phyloP scores from a whole-genome alignment of 2,329 filamentous ascomycete species.

The Trichoderma sp. region DNA sequence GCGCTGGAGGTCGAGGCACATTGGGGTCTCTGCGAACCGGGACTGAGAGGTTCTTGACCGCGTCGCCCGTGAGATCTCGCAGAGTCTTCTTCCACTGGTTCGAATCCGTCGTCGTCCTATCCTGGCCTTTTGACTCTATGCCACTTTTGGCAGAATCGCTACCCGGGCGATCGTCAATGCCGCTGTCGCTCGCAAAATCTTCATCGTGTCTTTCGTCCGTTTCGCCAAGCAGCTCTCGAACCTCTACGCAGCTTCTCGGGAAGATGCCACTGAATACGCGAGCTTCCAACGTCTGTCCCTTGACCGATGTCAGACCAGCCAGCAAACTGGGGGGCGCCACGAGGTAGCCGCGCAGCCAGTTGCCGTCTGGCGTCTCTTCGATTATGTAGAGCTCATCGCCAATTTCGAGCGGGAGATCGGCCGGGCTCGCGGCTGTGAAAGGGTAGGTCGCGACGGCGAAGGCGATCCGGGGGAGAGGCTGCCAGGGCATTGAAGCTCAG shows the following conservation, averaged over 20 bases:
- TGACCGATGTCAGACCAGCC: slow-evolving; percentile 83
- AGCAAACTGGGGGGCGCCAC: slow-evolving; percentile 91
- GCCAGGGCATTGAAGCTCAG: slow-evolving; percentile 77
- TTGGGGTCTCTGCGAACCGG: slow-evolving; percentile 60
- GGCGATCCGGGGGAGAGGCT: slow-evolving; percentile 92
- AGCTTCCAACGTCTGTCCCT: slow-evolving; percentile 90
- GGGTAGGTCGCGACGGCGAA: slow-evolving; percentile 97
- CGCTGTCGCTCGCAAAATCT: slow-evolving; percentile 35
- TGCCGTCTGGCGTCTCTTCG: slow-evolving; percentile 86
- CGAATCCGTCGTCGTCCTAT: slow-evolving; percentile 27
- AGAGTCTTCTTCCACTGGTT: slow-evolving; percentile 32
- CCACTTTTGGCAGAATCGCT: slow-evolving; percentile 55
- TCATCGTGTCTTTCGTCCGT: slow-evolving; percentile 52
- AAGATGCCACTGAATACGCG: slow-evolving; percentile 99
- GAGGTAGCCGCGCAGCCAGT: slow-evolving; percentile 94
- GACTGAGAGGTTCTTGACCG: slow-evolving; percentile 43
- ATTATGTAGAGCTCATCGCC: slow-evolving; percentile 99
- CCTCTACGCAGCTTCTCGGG: slow-evolving; percentile 88
- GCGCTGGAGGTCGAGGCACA: slow-evolving; percentile 77
- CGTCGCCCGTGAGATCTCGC: slow-evolving; percentile 40
- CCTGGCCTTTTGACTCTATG: slow-evolving; percentile 34
- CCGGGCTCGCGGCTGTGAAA: slow-evolving; percentile 79
- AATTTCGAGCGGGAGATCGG: slow-evolving; percentile 93
- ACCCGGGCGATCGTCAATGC: slow-evolving; percentile 31
- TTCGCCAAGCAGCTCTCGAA: slow-evolving; percentile 86